phyloP scores from a whole-genome alignment of 2,329 filamentous ascomycete genomes.

The Neonectria coccinea region DNA sequence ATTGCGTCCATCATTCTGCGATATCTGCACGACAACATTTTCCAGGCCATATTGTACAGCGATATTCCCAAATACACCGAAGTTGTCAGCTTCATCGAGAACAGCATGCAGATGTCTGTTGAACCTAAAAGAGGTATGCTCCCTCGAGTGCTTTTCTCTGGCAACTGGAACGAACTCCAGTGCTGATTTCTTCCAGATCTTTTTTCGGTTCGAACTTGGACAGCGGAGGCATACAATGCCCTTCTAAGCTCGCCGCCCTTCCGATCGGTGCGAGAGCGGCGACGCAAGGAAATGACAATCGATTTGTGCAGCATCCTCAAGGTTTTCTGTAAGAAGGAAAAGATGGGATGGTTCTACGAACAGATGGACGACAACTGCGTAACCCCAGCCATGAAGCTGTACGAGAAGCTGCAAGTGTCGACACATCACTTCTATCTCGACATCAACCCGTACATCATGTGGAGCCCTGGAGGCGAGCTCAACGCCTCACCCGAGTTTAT shows the following conservation, averaged over 20 bases:
- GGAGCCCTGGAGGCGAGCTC: constrained; percentile 39
- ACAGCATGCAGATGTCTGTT: constrained; percentile 49
- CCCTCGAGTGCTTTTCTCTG: background rate
- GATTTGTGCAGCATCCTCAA: constrained; percentile 46
- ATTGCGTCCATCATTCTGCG: constrained; percentile 51
- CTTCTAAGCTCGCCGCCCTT: constrained; percentile 50
- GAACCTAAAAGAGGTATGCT: constrained; percentile 53
- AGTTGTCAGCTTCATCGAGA: constrained; percentile 50
- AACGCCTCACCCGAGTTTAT: constrained; percentile 48
- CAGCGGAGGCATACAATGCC: constrained; percentile 53
- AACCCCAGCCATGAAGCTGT: constrained; percentile 51
- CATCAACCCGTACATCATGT: constrained; percentile 48
- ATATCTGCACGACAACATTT: constrained; percentile 51
- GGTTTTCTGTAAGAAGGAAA: constrained; percentile 46
- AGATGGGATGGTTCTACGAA: constrained; percentile 38
- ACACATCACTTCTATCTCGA: constrained; percentile 54
- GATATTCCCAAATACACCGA: constrained; percentile 39
- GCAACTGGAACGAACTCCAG: background rate
- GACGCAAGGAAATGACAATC: constrained; percentile 44
- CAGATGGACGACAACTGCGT: constrained; percentile 47
- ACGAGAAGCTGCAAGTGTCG: constrained; percentile 55
- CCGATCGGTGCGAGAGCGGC: constrained; percentile 37
- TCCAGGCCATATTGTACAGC: constrained; percentile 50
- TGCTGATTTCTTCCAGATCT: constrained; percentile 44
- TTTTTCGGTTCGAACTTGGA: constrained; percentile 53